phyloP scores from a whole-genome alignment of 2,329 filamentous ascomycete genomes.

The Aureobasidium sp. region DNA sequence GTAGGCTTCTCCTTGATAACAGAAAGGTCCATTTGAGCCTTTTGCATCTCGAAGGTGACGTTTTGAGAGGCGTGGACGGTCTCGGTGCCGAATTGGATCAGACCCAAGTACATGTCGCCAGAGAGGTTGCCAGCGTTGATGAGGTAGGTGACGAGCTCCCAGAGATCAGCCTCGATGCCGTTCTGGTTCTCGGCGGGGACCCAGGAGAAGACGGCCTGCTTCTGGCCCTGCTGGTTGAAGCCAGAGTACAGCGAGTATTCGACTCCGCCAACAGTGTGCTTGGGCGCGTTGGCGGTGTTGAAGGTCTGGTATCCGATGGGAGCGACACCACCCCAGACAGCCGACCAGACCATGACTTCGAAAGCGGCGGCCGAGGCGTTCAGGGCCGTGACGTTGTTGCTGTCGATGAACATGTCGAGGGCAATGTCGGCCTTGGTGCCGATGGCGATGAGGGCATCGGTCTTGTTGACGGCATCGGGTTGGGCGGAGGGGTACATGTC shows the following conservation, averaged over 20 bases:
- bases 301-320: slow-evolving; percentile 11
- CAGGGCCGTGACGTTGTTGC: neutral
- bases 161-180: neutral
- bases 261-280: neutral
- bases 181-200: slow-evolving; percentile 5
- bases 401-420: slow-evolving; percentile 13
- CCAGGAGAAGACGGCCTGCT: slow-evolving; percentile 13
- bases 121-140: neutral
- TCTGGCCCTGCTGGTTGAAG: slow-evolving; percentile 9
- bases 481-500: slow-evolving; percentile 2
- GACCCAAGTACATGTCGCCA: slow-evolving; percentile 7
- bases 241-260: slow-evolving; percentile 8
- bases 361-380: slow-evolving; percentile 11
- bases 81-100: slow-evolving; percentile 10
- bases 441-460: neutral
- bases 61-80: slow-evolving; percentile 11
- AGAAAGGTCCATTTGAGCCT: slow-evolving; percentile 7
- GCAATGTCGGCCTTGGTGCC: slow-evolving; percentile 11
- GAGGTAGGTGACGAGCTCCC: slow-evolving; percentile 2
- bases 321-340: slow-evolving; percentile 11
- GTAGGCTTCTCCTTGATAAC: slow-evolving; percentile 2
- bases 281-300: neutral
- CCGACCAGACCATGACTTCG: slow-evolving; percentile 12
- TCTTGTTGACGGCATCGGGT: slow-evolving; percentile 1
- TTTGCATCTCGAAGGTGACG: slow-evolving; percentile 10